Evolutionary conservation across 2,329 filamentous ascomycete species (phyloP).

Genomic region (Trichoderma simmonsii): DNA sequence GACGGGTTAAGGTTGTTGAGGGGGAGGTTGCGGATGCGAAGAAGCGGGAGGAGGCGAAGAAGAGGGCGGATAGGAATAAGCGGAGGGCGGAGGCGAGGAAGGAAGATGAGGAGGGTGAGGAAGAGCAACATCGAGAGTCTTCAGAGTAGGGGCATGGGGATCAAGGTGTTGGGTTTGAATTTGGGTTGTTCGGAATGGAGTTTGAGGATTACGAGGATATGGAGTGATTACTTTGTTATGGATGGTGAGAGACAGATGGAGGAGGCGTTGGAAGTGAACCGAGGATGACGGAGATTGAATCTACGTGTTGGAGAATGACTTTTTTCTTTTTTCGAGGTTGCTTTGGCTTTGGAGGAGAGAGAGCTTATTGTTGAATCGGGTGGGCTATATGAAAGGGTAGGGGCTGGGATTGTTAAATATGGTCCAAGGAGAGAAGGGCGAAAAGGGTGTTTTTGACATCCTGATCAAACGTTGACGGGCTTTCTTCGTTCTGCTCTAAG

Average conservation of each 20-base stretch:
- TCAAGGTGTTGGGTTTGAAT: background rate
- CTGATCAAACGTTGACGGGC: background rate
- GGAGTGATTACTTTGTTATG: background rate
- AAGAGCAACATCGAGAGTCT: background rate
- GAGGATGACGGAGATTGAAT: background rate
- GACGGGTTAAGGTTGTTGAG: slow-evolving; percentile 22
- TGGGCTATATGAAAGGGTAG: background rate
- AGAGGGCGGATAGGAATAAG: slow-evolving; percentile 20
- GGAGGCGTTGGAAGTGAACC: background rate
- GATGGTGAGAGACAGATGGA: background rate
- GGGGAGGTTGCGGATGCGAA: slow-evolving; percentile 19
- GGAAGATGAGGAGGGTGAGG: background rate
- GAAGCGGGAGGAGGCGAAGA: slow-evolving; percentile 25
- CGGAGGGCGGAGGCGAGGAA: slow-evolving; percentile 4
- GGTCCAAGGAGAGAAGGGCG: background rate
- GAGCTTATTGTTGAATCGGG: background rate
- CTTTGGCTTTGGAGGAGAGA: background rate
- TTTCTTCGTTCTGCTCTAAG: background rate
- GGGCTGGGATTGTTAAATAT: background rate
- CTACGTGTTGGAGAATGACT: background rate
- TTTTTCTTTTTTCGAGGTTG: background rate
- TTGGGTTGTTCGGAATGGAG: background rate
- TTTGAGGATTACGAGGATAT: background rate
- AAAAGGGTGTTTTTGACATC: background rate
- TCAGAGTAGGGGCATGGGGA: background rate